Evolutionary conservation across 1,284 basidiomycete species (phyloP).

Genomic region (Sutorius eximius): DNA sequence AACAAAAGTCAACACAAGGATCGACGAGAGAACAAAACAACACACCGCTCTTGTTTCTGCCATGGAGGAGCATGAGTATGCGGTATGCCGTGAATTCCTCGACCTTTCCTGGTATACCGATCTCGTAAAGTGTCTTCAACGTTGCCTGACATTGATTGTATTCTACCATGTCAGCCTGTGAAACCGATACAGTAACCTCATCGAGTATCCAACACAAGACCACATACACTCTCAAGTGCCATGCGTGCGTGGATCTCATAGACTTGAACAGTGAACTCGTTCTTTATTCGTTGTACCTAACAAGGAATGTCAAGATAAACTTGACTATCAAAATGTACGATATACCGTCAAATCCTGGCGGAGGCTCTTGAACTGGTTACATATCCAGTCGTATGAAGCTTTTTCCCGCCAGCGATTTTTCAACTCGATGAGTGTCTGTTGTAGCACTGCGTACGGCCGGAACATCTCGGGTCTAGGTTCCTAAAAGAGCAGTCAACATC

Average conservation of each 20-base stretch:
- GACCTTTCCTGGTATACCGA: conserved; percentile 86
- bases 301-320: conserved; percentile 23
- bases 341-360: conserved; percentile 96
- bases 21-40: conserved; percentile 8
- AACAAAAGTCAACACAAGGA: conserved; percentile 15
- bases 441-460: conserved; percentile 82
- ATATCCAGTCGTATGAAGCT: conserved; percentile 88
- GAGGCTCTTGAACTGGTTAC: conserved; percentile 97
- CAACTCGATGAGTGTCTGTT: conserved; percentile 84
- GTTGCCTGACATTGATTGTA: conserved; percentile 98
- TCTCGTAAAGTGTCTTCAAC: conserved; percentile 87
- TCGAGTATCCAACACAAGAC: conserved; percentile 6
- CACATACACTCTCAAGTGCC: conserved; percentile 85
- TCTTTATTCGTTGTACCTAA: conserved; percentile 99
- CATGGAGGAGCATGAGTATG: conserved; percentile 94
- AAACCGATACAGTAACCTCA: conserved; percentile 16
- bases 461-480: conserved; percentile 96
- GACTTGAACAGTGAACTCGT: conserved; percentile 95
- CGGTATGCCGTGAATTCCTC: conserved; percentile 98
- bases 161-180: conserved; percentile 94
- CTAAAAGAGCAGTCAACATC: conserved; percentile 41
- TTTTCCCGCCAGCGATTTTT: conserved; percentile 89
- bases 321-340: conserved; percentile 22
- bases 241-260: conserved; percentile 99
- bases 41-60: conserved; percentile 90